Conservation (phyloP, 139 green algal species). For the Volvox africanus region DNA sequence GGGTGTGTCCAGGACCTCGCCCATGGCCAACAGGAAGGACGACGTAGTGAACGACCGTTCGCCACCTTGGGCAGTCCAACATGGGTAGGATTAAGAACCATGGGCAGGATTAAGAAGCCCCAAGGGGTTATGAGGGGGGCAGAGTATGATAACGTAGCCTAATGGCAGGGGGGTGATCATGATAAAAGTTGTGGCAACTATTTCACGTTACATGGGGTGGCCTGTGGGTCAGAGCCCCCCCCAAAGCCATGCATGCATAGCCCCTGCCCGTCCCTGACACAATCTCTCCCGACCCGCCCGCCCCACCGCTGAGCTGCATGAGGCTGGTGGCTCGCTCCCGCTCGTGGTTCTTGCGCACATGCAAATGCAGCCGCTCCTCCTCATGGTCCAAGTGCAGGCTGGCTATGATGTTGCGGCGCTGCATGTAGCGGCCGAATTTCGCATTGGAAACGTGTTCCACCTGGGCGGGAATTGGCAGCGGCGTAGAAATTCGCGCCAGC, state of each 20-base stretch:
- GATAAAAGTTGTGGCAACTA: too few relatives aligned
- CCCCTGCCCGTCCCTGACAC: too few relatives aligned
- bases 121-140: too few relatives aligned
- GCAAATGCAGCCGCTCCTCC: not conserved
- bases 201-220: too few relatives aligned
- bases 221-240: too few relatives aligned
- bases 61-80: not conserved
- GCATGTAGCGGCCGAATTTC: conserved; percentile 14
- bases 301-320: conserved; percentile 39
- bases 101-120: too few relatives aligned
- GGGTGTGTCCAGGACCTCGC: conserved; percentile 5
- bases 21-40: conserved; percentile 29
- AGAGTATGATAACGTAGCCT: too few relatives aligned
- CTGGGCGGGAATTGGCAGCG: not conserved
- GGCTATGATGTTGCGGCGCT: not conserved
- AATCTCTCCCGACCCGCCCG: not conserved
- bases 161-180: too few relatives aligned
- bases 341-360: not conserved
- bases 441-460: not conserved
- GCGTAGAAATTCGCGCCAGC: too few relatives aligned
- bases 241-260: too few relatives aligned
- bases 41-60: conserved; percentile 38
- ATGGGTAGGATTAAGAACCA: too few relatives aligned
- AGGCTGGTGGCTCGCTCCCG: not conserved
- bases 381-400: not conserved